Evolutionary conservation across 139 green algal species (phyloP), one percentile per base, ranked within the genome.

Genomic region (Micromonas pusilla): DNA sequence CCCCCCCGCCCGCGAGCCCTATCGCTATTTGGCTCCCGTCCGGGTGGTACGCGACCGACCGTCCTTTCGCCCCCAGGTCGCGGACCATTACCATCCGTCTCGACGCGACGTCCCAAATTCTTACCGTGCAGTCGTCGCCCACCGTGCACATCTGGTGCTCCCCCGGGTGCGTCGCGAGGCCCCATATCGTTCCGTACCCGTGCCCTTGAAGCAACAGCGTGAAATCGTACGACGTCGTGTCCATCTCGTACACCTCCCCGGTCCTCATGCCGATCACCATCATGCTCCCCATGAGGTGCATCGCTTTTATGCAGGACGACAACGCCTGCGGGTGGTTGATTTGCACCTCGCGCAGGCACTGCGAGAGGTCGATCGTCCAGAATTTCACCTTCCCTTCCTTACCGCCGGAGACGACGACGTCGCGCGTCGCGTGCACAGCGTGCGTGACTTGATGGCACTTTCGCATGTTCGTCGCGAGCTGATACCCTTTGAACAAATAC

Each of bases 81-180:
- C 68, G 77, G 2, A 71, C 28, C 66, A 79, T 62, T 1, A 79
- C 20, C 66, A 82, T 52, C 31, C 77, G 30, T 39, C 77, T 23
- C 30, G 23, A 26, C 3, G 66, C 6, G 4, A 77, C 64, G 54
- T 79, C 54, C 77, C 77, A 82, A 21, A 82, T 30, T 32, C 64
- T 30, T 37, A 82, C 66, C 31, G 52, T 72, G n/a, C 66, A 52
- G 52, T 82, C 77, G 66, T 77, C 68, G 33, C 77, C 52, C 52
- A 54, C 38, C 4, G 77, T 82, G n/a, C 72, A 57, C 5, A 82
- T 70, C 57, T 79, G 73, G 31, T 79, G 73, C 60, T 77, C 77
- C 30, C 28, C 63, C 28, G 78, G 78, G 57, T 79, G 70, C 36
- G 37, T 52, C 1, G 71, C 78, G 20, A 83, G 33, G 2, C 78